These are phyloP conservation scores for Fusarium anthophilum DNA, from an alignment of 2,329 filamentous ascomycete species.

Conservation along the genomic window DNA sequence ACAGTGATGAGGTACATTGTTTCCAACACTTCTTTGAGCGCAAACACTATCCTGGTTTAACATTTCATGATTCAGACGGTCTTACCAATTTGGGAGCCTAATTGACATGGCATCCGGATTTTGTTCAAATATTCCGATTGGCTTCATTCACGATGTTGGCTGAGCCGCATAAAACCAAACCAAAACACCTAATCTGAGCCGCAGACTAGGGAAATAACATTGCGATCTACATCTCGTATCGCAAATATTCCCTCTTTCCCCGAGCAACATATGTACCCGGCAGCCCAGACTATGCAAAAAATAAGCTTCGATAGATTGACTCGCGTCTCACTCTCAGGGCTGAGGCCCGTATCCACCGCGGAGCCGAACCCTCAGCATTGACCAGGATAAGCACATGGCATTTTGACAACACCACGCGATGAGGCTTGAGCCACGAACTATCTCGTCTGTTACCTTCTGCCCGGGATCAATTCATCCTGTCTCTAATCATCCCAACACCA, in stretches of 20 bases:
- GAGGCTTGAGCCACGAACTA: background rate
- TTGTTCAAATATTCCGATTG: background rate
- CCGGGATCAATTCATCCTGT: background rate
- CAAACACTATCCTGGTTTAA: fast-evolving
- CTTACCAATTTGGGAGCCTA: background rate
- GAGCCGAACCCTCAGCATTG: constrained; percentile 16
- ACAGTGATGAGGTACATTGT: background rate
- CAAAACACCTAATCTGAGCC: background rate
- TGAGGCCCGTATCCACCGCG: constrained; percentile 20
- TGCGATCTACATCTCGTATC: background rate
- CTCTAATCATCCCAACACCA: constrained; percentile 4
- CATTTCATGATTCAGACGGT: too few species aligned
- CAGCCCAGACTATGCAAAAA: background rate
- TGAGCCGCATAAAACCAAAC: background rate
- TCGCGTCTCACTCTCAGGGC: constrained; percentile 2
- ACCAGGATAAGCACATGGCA: background rate
- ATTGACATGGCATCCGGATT: background rate
- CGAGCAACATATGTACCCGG: background rate
- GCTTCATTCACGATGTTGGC: background rate
- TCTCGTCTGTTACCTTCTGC: background rate
- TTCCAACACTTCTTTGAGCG: fast-evolving
- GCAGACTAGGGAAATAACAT: background rate
- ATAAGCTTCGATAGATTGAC: constrained; percentile 11
- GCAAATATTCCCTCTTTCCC: background rate
- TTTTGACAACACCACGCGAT: background rate